These are phyloP conservation scores for Diatrype stigma DNA, from an alignment of 2,329 filamentous ascomycete genomes.

Conservation along the genomic window DNA sequence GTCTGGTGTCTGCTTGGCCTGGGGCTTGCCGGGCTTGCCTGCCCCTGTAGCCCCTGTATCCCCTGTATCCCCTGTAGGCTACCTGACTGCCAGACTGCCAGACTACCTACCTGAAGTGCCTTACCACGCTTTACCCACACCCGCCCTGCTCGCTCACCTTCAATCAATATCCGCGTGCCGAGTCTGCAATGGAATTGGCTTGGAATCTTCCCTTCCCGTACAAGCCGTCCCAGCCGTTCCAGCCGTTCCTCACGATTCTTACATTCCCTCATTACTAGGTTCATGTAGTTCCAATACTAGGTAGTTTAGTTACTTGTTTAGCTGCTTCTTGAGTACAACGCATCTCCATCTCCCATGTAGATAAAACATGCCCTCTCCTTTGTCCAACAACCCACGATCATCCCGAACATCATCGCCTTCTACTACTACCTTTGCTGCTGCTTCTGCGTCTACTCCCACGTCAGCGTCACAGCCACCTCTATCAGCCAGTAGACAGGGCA, in stretches of 20 bases:
- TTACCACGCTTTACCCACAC: not conserved
- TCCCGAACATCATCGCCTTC: not conserved
- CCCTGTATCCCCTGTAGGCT: too few relatives aligned
- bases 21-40: too few relatives aligned
- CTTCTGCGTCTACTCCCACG: conserved; percentile 9
- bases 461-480: conserved; percentile 6
- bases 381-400: conserved; percentile 11
- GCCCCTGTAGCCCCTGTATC: too few relatives aligned
- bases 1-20: too few relatives aligned
- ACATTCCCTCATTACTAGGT: not conserved
- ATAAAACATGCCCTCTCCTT: conserved; percentile 25
- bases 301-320: not conserved
- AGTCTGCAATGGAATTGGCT: not conserved
- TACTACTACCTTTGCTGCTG: conserved; percentile 14
- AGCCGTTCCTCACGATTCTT: not conserved
- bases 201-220: not conserved
- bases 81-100: too few relatives aligned
- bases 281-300: too few relatives aligned
- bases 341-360: conserved; percentile 8
- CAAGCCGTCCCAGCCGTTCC: too few relatives aligned
- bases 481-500: not conserved
- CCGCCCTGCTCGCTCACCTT: not conserved
- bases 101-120: too few relatives aligned
- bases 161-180: not conserved
- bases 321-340: not conserved